Percentiles rank a stretch among this genome's conserved stretches.
These are phyloP conservation scores for Coemansia sp. DNA, from an alignment of 192 early-diverging fungal species.

Conservation along the genomic window DNA sequence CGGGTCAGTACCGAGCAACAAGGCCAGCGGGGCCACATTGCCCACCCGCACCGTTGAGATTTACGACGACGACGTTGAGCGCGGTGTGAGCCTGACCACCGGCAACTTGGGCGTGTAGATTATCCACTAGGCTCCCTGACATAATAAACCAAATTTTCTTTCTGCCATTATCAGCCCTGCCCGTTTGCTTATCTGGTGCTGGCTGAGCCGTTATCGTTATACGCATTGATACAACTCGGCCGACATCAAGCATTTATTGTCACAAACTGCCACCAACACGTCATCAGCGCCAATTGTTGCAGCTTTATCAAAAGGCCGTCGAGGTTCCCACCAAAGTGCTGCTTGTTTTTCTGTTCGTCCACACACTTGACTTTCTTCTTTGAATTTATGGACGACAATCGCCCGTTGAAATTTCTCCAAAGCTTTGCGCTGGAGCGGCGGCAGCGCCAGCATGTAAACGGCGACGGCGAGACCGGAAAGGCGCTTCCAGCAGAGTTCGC, in stretches of 20 bases:
- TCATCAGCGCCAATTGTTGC: too few species aligned
- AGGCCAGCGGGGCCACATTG: too few species aligned
- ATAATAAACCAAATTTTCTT: too few species aligned
- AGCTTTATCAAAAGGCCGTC: not conserved
- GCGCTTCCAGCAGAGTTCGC: slow-evolving; percentile 23
- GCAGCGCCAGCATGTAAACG: not conserved
- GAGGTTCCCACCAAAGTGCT: not conserved
- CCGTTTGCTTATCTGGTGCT: too few species aligned
- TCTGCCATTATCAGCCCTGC: too few species aligned
- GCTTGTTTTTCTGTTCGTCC: too few species aligned
- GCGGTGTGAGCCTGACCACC: slow-evolving; percentile 18
- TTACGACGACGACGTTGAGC: slow-evolving; percentile 10
- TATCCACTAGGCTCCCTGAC: too few species aligned
- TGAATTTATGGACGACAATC: not conserved
- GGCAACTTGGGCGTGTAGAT: slow-evolving; percentile 30
- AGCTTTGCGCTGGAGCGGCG: slow-evolving; percentile 29
- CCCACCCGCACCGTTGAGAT: slow-evolving; percentile 19
- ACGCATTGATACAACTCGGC: too few species aligned
- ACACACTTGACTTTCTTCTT: not conserved
- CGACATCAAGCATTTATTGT: too few species aligned
- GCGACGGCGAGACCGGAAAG: not conserved
- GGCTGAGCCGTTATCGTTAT: too few species aligned
- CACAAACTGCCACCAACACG: too few species aligned
- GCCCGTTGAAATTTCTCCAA: slow-evolving; percentile 14
- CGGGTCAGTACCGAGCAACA: not conserved